A percentile compares a stretch with the other conserved stretches of the same genome.
phyloP scores from a whole-genome alignment of 2,329 filamentous ascomycete genomes.

The Aspergillus sp. region DNA sequence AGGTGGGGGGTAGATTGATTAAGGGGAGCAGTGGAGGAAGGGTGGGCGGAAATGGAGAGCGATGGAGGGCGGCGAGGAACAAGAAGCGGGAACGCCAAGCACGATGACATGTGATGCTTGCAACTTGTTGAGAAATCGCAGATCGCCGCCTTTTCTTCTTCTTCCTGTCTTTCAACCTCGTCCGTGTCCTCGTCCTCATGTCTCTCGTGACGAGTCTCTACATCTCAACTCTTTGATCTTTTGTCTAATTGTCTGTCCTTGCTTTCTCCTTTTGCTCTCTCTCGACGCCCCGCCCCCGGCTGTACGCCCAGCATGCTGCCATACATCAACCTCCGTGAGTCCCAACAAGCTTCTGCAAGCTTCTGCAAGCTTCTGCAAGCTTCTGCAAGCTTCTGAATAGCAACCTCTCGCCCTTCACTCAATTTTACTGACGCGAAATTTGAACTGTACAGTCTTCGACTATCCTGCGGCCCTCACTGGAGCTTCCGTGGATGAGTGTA shows the following conservation, averaged over 20 bases:
- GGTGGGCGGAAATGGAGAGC: neutral
- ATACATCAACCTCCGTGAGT: conserved; percentile 61
- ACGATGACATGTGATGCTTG: conserved; percentile 2
- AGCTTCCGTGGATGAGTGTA: conserved; percentile 65
- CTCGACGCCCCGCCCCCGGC: conserved; percentile 1
- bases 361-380: neutral
- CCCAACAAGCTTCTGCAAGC: neutral
- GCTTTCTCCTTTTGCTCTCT: conserved; percentile 2
- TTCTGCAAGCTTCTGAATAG: neutral
- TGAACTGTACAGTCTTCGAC: conserved; percentile 54
- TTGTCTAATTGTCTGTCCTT: conserved; percentile 7
- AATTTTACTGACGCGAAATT: conserved; percentile 16
- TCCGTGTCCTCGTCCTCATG: neutral
- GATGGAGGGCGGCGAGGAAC: neutral
- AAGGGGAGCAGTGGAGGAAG: neutral
- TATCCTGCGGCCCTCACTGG: conserved; percentile 59
- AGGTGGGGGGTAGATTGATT: neutral
- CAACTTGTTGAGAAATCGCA: neutral
- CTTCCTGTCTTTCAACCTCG: neutral
- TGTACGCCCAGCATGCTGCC: conserved; percentile 55
- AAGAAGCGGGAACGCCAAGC: conserved; percentile 5
- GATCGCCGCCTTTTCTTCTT: neutral
- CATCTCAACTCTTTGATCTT: neutral
- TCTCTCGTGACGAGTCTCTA: neutral
- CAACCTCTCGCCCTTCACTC: neutral